phyloP scores from a whole-genome alignment of 345 rosid genomes.

The Dipteronia sinensis region DNA sequence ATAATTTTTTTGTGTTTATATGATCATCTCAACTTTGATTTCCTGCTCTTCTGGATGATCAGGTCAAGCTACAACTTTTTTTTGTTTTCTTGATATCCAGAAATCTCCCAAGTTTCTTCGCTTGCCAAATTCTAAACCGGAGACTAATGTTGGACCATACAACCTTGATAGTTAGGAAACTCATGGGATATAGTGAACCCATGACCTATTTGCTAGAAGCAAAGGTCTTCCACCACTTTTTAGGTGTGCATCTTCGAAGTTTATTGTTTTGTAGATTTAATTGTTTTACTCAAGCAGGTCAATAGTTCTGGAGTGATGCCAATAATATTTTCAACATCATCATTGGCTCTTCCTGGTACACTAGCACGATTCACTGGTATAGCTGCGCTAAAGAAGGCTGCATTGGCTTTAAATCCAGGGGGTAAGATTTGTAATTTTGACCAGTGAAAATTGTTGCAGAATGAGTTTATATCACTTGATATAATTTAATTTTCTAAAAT shows the following conservation, averaged over 20 bases:
- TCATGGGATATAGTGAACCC: neutral
- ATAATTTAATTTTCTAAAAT: neutral
- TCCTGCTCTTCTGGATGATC: neutral
- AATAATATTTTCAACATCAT: conserved; percentile 94
- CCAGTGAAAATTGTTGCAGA: conserved; percentile 22
- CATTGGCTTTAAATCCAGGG: conserved; percentile 85
- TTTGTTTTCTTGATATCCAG: neutral
- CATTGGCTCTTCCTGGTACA: conserved; percentile 94
- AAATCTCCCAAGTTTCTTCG: neutral
- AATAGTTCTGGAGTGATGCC: conserved; percentile 99
- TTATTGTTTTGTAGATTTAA: neutral
- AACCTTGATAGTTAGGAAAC: neutral
- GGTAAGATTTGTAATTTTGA: conserved; percentile 46
- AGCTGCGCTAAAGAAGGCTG: conserved; percentile 78
- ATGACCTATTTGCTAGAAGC: neutral
- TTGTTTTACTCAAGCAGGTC: conserved; percentile 46
- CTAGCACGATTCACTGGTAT: conserved; percentile 89
- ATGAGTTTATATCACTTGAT: neutral
- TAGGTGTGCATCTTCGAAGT: neutral
- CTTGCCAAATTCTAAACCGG: neutral
- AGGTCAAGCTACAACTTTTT: neutral
- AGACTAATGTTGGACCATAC: neutral
- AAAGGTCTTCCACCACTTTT: neutral
- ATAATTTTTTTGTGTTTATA: neutral
- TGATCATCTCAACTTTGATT: neutral